Percentiles rank a stretch among this genome's conserved stretches.
phyloP scores from a whole-genome alignment of 2,329 filamentous ascomycete species.

The Hypoxylon sp. region DNA sequence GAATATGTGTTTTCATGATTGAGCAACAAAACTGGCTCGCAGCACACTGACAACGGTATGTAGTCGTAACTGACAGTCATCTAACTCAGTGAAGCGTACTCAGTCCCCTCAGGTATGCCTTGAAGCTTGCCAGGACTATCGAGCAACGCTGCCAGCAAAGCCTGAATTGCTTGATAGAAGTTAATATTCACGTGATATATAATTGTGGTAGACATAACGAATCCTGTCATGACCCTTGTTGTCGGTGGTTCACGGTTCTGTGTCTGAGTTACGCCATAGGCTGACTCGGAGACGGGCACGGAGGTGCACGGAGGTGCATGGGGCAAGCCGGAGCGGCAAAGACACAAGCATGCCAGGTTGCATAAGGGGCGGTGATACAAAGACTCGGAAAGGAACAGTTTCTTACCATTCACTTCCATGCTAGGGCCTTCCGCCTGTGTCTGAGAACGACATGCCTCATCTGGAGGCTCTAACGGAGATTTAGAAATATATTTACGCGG shows the following conservation, averaged over 20 bases:
- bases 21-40: not conserved
- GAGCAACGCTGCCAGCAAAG: not conserved
- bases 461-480: not conserved
- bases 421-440: not conserved
- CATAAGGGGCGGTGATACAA: not conserved
- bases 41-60: not conserved
- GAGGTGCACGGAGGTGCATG: conserved; percentile 11
- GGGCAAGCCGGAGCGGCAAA: conserved; percentile 1
- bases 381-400: conserved; percentile 4
- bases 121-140: not conserved
- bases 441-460: not conserved
- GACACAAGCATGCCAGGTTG: conserved; percentile 8
- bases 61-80: not conserved
- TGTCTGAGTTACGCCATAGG: not conserved
- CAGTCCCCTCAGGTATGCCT: too few species aligned
- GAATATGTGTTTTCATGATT: not conserved
- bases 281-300: not conserved
- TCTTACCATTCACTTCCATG: conserved; percentile 12
- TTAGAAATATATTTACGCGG: not conserved
- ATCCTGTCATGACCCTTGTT: not conserved
- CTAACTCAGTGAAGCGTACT: too few species aligned
- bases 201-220: not conserved
- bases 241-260: not conserved
- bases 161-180: not conserved
- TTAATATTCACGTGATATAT: not conserved